Conservation (phyloP, 192 early-diverging fungal species). For the Podila verticillata region DNA sequence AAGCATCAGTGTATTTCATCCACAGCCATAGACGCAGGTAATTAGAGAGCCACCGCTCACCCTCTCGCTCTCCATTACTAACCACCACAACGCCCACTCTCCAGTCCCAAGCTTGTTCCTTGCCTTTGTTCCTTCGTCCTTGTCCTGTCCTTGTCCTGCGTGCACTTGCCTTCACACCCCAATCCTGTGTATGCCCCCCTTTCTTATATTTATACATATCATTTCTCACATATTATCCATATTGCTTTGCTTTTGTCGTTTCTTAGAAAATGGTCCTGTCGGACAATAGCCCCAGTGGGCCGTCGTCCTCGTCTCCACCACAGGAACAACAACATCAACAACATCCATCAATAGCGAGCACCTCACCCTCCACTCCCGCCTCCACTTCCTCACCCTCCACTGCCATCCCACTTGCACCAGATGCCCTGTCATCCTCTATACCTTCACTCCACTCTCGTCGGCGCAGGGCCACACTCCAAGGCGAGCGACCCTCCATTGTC, state of each 20-base stretch:
- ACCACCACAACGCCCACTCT: too few relatives aligned
- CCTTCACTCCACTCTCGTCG: conserved; percentile 42
- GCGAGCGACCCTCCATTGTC: conserved; percentile 35
- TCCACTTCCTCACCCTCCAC: conserved; percentile 16
- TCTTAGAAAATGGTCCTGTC: conserved; percentile 27
- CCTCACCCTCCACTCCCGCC: background rate
- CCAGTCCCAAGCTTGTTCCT: too few relatives aligned
- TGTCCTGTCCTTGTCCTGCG: too few relatives aligned
- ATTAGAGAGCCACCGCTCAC: background rate
- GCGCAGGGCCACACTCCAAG: conserved; percentile 35
- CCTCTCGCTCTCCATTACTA: background rate
- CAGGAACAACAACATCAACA: background rate
- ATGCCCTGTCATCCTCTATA: conserved; percentile 7
- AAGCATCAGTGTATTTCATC: too few relatives aligned
- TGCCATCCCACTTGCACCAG: background rate
- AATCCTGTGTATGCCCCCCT: too few relatives aligned
- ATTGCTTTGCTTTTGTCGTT: background rate
- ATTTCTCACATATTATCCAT: background rate
- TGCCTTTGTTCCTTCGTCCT: too few relatives aligned
- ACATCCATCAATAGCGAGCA: background rate
- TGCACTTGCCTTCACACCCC: background rate
- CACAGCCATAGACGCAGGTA: too few relatives aligned
- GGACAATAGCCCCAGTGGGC: conserved; percentile 11
- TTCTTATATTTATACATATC: too few relatives aligned
- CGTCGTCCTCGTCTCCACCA: conserved; percentile 8